Base-by-base conservation (phyloP, 345 rosid genomes). In the Lagerstroemia speciosa region DNA sequence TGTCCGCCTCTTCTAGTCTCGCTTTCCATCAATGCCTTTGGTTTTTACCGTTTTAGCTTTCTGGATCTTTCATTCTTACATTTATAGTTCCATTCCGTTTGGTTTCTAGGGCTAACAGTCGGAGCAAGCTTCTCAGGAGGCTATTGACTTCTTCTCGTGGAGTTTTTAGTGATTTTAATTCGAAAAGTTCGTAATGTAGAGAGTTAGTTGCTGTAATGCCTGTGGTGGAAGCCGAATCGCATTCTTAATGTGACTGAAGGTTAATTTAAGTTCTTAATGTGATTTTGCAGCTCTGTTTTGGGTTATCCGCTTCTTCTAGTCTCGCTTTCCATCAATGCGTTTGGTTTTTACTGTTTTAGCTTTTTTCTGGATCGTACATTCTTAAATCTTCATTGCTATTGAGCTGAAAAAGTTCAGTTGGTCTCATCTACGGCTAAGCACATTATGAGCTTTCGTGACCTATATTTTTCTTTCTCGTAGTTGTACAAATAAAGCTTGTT, bases 251-350 rank as follows among this genome's bases (percentile, higher is more conserved):
- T 22, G 3, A 26, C 65, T 31, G 64, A 46, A 30, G 52, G 58
- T 36, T 20, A 58, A 43, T 71, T 55, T 67, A n/a, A 63, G 38
- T 57, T 19, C 48, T 71, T 48, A 16, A 7, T 41, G 46, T 26
- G 71, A 36, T 40, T 17, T 67, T 22, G 26, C 7, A 71, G 65
- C 31, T 68, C 46, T 3, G 27, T 29, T 57, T 57, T 53, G 14
- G 14, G 60, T n/a, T 53, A 6, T 24, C 2, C 10, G 15, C 33
- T 57, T 57, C 62, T 27, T 57, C 1, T 57, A 57, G 60, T n/a
- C 2, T 53, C 14, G 30, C 33, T 57, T 57, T 57, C 4, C 62
- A 19, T 24, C 31, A 2, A 27, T 57, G 62, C 19, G 62, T 29
- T 27, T 57, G 62, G 33, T 11, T 27, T 57, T 19, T 29, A 16